Evolutionary conservation across 805 yeast genomes (phyloP), one percentile per base, ranked within the genome.

Genomic region (Spathaspora passalidarum): DNA sequence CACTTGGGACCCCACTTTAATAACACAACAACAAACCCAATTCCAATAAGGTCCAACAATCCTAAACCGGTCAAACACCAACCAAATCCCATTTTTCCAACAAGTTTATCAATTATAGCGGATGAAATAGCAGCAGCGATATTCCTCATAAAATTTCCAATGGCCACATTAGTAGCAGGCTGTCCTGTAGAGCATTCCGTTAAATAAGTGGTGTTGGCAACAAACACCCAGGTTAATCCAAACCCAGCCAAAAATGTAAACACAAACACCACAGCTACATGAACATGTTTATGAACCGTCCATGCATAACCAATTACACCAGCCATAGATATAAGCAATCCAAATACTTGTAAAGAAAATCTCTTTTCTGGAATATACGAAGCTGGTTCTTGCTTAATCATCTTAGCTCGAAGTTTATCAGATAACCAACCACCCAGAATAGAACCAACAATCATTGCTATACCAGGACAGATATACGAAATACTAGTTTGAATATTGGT

Each of bases 1-100:
- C 66, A 62, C 18, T 19, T 35, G 1, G 61, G 56, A 1, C 68
- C 69, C 22, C 46, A 51, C 20, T 43, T 45, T 6, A 56, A 43
- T 22, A 61, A 46, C n/a, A 55, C n/a, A 8, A 53, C 32, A 2
- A 62, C 58, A 32, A 53, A 40, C 0, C 35, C 48, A 11, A 60
- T 44, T 4, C 60, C 55, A 17, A 56, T 22, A 10, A 57, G 17
- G 34, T 63, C 55, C 7, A 61, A 32, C n/a, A 62, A 38, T 38
- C 75, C 80, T n/a, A 77, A 55, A 0, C 80, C 81, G 0, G 80
- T 75, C 48, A 77, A 79, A 48, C 80, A 75, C 81, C 81, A 77
- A 0, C 81, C 81, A 45, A 63, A 63, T 0, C 81, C 81, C 75
- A 66, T 62, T 37, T 36, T 44, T n/a, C 45, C 21, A 2, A 60